Evolutionary conservation across 805 yeast species (phyloP).

Genomic region (Teunomyces lycoperdinae): DNA sequence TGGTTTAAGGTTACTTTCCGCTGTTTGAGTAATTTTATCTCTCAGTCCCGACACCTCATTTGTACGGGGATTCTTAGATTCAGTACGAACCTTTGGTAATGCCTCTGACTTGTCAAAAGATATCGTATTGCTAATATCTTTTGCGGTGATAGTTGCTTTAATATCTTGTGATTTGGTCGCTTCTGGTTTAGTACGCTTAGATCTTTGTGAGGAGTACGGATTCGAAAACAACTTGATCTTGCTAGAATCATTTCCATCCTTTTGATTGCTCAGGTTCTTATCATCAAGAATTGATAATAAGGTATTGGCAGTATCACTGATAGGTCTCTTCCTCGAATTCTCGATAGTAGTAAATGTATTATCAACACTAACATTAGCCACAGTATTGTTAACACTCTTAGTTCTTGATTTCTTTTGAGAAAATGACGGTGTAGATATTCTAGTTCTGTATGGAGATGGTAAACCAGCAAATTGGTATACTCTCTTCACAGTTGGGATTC

Average conservation of each 20-base stretch:
- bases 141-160: slow-evolving; percentile 21
- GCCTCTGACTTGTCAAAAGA: slow-evolving; percentile 31
- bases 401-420: slow-evolving; percentile 4
- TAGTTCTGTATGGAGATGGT: slow-evolving; percentile 43
- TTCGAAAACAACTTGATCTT: slow-evolving; percentile 9
- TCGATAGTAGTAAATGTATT: neutral
- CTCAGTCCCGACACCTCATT: neutral
- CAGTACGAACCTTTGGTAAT: slow-evolving; percentile 11
- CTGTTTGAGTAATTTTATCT: neutral
- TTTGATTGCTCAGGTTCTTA: slow-evolving; percentile 2
- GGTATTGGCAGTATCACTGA: slow-evolving; percentile 36
- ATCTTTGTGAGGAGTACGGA: slow-evolving; percentile 10
- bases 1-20: neutral
- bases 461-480: slow-evolving; percentile 46
- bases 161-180: neutral
- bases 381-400: neutral
- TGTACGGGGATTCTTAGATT: neutral
- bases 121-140: slow-evolving; percentile 36
- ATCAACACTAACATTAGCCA: neutral
- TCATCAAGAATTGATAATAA: slow-evolving; percentile 38
- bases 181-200: neutral
- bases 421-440: slow-evolving; percentile 31
- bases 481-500: slow-evolving; percentile 35
- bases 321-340: slow-evolving; percentile 15
- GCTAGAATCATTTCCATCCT: neutral